Evolutionary conservation across 2,329 filamentous ascomycete genomes (phyloP), one percentile per base, ranked within the genome.

Genomic region (Penicillium olsonii): DNA sequence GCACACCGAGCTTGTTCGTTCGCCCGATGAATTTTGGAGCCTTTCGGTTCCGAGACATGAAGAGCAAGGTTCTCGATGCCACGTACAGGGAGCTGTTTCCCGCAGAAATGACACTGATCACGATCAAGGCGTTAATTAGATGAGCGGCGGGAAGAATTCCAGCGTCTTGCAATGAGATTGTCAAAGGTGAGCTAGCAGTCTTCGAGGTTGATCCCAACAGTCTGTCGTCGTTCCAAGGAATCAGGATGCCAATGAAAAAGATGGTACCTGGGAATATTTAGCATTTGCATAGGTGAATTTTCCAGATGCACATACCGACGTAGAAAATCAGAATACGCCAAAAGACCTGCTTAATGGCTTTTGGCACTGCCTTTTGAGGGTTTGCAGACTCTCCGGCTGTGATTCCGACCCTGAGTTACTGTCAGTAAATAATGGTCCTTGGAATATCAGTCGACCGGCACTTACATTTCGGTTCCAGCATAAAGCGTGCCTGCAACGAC

Each of bases 11-110:
- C 19, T 73, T 74, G 65, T 87, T 83, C 2, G 87, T 89, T 67
- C 80, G 82, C 35, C 85, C 85, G 2, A 92, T 75, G 59, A 92
- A 80, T 17, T 70, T 73, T 0, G 88, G 88, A 0, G 88, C 88
- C 67, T 88, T 89, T 39, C 82, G 77, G 37, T 84, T 83, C 60
- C 88, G 84, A 0, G 87, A 87, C 83, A 92, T 88, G 72, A 84
- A 90, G 0, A 91, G 72, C 1, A 92, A 71, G 0, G 87, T 91
- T 18, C 88, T 82, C 3, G 85, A 88, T 37, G 84, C 84, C 57
- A 92, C 88, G 67, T 91, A 92, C 53, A 92, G 87, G 8, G 85
- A 87, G 44, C 82, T 84, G 70, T 92, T 92, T 58, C 87, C 81
- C 15, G 87, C 86, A 0, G 80, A 85, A 31, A 90, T 75, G 47